A percentile compares a stretch with the other conserved stretches of the same genome.
Conservation (phyloP, 148 eudicot genomes). For the Camellia sinensis region DNA sequence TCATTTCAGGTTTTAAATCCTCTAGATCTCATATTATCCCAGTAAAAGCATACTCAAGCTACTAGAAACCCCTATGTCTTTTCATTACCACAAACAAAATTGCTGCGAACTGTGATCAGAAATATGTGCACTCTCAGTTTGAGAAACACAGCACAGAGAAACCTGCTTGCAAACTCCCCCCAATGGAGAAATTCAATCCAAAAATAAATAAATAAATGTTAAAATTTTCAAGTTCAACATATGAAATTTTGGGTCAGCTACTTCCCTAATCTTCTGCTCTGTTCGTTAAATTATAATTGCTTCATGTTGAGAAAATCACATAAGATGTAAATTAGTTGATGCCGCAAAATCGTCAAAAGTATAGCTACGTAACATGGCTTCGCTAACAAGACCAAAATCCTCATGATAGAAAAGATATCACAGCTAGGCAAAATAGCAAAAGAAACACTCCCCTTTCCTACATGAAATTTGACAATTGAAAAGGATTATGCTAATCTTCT, state of each 20-base stretch:
- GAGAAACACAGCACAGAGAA: too few species aligned
- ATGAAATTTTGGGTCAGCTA: neutral
- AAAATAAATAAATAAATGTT: neutral
- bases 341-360: neutral
- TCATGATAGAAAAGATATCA: neutral
- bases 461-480: neutral
- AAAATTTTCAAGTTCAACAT: neutral
- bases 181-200: neutral
- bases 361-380: neutral
- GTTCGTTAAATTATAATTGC: neutral
- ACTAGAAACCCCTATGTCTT: too few species aligned
- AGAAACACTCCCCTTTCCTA: neutral
- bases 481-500: conserved; percentile 8
- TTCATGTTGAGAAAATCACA: neutral
- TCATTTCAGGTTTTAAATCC: neutral
- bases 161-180: too few species aligned
- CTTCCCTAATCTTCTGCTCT: neutral
- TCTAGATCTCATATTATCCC: neutral
- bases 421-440: neutral
- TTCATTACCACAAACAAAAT: too few species aligned
- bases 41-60: too few species aligned
- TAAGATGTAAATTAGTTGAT: neutral
- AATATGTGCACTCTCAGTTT: too few species aligned
- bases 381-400: too few species aligned
- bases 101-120: too few species aligned